A percentile compares a stretch with the other conserved stretches of the same genome.
Conservation (phyloP, 2,329 filamentous ascomycete genomes). For the Fusarium stilboides region DNA sequence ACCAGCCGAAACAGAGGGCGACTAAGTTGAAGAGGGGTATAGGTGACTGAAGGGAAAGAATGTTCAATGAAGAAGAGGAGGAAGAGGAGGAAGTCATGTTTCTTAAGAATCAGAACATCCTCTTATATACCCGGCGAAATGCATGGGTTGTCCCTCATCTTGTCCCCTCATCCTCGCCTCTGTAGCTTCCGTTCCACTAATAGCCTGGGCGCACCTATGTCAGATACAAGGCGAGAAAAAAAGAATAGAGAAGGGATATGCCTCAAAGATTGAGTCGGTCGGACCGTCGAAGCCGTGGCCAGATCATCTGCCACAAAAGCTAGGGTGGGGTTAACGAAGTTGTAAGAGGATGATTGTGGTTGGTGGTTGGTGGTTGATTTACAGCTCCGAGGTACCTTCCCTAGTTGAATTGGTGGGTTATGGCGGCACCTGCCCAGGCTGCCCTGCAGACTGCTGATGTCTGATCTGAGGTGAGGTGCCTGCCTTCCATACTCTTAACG, state of each 20-base stretch:
- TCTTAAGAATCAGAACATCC: slow-evolving; percentile 34
- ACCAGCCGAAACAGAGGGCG: slow-evolving; percentile 11
- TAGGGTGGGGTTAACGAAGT: slow-evolving; percentile 41
- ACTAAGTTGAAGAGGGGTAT: slow-evolving; percentile 9
- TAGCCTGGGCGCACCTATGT: slow-evolving; percentile 40
- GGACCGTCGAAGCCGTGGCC: slow-evolving; percentile 69
- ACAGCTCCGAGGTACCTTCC: slow-evolving; percentile 36
- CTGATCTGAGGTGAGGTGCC: slow-evolving; percentile 10
- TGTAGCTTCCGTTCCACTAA: slow-evolving; percentile 23
- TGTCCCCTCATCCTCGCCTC: slow-evolving; percentile 9
- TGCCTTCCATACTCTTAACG: slow-evolving; percentile 21
- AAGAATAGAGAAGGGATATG: slow-evolving; percentile 31
- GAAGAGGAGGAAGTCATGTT: slow-evolving; percentile 8
- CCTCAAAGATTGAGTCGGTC: slow-evolving; percentile 50
- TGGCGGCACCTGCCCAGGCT: slow-evolving; percentile 28
- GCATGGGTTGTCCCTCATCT: slow-evolving; percentile 40
- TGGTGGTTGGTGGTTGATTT: slow-evolving; percentile 23
- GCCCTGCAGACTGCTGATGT: slow-evolving; percentile 32
- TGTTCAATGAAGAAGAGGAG: slow-evolving; percentile 17
- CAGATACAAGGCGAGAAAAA: slow-evolving; percentile 26
- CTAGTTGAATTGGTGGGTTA: slow-evolving; percentile 39
- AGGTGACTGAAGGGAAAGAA: slow-evolving; percentile 3
- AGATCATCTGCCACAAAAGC: slow-evolving; percentile 47
- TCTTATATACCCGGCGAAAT: slow-evolving; percentile 48
- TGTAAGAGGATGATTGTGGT: slow-evolving; percentile 29